Evolutionary conservation across 2,329 filamentous ascomycete species (phyloP), one percentile per base, ranked within the genome.

Genomic region (Fusarium ramigenum): DNA sequence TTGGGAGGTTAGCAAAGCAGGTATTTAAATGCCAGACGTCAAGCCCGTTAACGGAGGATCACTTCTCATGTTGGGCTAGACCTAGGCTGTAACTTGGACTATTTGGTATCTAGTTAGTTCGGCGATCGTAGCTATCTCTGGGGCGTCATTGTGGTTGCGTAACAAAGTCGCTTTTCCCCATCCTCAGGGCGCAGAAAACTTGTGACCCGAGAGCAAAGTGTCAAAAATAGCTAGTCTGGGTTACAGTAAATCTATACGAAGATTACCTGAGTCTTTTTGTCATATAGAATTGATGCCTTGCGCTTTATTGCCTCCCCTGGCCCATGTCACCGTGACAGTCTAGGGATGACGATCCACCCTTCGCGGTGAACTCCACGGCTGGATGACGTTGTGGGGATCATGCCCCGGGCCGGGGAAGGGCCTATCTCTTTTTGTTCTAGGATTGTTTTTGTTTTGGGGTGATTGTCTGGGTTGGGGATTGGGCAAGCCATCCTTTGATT

Each of bases 381-480:
- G 49, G 30, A 68, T 75, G 74, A 73, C 74, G 72, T 71, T 76
- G 69, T 73, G 72, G 69, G 30, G 59, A 54, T n/a, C 43, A 62
- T 36, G 63, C 58, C 63, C 73, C 63, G 73, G 65, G 58, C 67
- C 66, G 70, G 72, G 66, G 44, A 46, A 67, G 40, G 34, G 69
- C 69, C 63, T 71, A 70, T 70, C 68, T 70, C 30, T 28, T 75
- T 64, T 65, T 66, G 69, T 59, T 65, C 63, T 69, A 71, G 71
- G 59, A 64, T 16, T 60, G 40, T 49, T 61, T 36, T 18, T 60
- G 40, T 49, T 61, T 36, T 18, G 32, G n/a, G 47, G 52, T 43
- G 40, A 28, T 68, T 54, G 36, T 40, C 7, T 42, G 37, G 10
- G 34, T 46, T 52, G 43, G 42, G 18, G 39, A 44, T 63, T 44